phyloP scores from a whole-genome alignment of 305 asterid genomes.

The Rubia peregrina region DNA sequence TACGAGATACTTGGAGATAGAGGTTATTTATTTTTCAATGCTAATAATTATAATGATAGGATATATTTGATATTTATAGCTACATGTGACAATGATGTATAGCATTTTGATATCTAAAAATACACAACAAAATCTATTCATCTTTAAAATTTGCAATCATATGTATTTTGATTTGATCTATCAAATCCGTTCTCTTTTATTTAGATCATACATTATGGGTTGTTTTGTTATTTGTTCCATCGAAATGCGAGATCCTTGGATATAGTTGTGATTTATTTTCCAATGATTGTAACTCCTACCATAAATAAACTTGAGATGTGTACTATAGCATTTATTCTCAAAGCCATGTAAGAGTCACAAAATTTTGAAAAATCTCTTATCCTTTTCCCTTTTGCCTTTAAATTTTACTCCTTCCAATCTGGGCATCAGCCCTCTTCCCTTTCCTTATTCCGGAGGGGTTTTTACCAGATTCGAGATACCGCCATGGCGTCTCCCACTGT shows the following conservation, averaged over 20 bases:
- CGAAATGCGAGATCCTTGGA: not conserved
- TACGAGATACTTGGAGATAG: too few relatives aligned
- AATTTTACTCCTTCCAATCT: not conserved
- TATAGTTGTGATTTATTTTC: too few relatives aligned
- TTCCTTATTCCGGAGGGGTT: not conserved
- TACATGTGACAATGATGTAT: too few relatives aligned
- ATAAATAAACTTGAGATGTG: not conserved
- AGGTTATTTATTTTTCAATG: too few relatives aligned
- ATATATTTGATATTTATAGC: too few relatives aligned
- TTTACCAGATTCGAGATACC: constrained; percentile 1
- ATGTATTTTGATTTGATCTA: too few relatives aligned
- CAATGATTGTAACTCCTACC: not conserved
- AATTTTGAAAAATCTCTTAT: not conserved
- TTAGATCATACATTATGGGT: too few relatives aligned
- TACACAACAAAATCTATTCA: too few relatives aligned
- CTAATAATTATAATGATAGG: too few relatives aligned
- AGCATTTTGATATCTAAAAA: too few relatives aligned
- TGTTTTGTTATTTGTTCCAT: not conserved
- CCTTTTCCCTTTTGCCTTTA: not conserved
- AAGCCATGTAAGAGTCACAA: not conserved
- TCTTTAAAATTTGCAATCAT: too few relatives aligned
- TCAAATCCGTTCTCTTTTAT: too few relatives aligned
- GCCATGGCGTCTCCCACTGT: not conserved
- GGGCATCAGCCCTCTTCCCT: not conserved
- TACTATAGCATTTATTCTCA: not conserved